These are phyloP conservation scores for Globisporangium splendens DNA, from an alignment of 352 stramenopile species.

Conservation along the genomic window DNA sequence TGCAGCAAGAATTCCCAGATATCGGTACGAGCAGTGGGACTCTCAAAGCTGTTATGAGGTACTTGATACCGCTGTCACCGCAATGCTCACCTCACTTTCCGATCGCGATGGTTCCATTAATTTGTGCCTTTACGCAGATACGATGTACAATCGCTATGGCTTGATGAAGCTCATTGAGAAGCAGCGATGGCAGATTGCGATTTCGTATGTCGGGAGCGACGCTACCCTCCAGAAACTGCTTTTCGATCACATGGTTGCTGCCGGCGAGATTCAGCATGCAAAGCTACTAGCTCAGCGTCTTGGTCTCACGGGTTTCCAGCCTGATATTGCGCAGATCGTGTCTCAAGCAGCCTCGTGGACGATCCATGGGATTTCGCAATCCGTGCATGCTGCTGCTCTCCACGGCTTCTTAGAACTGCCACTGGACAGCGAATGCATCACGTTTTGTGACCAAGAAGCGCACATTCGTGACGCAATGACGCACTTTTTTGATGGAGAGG, in stretches of 20 bases:
- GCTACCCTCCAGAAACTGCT: slow-evolving; percentile 40
- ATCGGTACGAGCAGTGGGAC: slow-evolving; percentile 26
- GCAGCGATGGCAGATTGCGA: slow-evolving; percentile 54
- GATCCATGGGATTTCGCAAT: slow-evolving; percentile 5
- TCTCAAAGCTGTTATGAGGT: not conserved
- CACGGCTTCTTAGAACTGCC: slow-evolving; percentile 25
- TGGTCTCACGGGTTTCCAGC: slow-evolving; percentile 33
- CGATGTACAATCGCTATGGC: slow-evolving; percentile 59
- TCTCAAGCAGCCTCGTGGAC: not conserved
- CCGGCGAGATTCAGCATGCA: slow-evolving; percentile 26
- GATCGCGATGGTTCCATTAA: not conserved
- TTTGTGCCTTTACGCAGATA: slow-evolving; percentile 14
- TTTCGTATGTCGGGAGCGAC: slow-evolving; percentile 61
- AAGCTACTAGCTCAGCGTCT: slow-evolving; percentile 33
- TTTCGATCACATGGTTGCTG: slow-evolving; percentile 38
- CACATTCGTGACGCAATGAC: slow-evolving; percentile 19
- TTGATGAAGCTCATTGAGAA: slow-evolving; percentile 56
- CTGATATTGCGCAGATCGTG: slow-evolving; percentile 16
- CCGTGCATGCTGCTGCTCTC: too few relatives aligned
- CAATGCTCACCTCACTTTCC: too few relatives aligned
- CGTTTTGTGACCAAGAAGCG: slow-evolving; percentile 42
- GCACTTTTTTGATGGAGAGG: slow-evolving; percentile 21
- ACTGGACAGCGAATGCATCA: slow-evolving; percentile 18
- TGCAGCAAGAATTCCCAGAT: slow-evolving; percentile 52
- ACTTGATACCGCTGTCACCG: not conserved